Conservation (phyloP, 2,329 filamentous ascomycete species). For the Cryphonectria japonica region DNA sequence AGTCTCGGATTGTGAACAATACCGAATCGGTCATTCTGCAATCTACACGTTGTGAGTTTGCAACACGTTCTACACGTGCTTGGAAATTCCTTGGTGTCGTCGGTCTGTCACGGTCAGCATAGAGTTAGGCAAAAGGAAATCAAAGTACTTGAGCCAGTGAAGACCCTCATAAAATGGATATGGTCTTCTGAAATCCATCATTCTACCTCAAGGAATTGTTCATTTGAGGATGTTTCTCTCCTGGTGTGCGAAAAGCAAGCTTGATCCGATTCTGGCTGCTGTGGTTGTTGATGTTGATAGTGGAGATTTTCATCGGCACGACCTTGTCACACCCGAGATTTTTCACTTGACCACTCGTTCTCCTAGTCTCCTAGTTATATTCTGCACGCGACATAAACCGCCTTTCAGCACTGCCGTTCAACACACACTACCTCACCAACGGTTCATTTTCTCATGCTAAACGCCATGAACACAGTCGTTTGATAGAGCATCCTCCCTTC, state of each 20-base stretch:
- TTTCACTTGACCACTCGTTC: background rate
- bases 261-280: background rate
- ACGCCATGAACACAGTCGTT: background rate
- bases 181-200: background rate
- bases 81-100: background rate
- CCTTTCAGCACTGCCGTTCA: background rate
- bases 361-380: no score
- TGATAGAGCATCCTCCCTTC: background rate
- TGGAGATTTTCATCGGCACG: conserved; percentile 19
- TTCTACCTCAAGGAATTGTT: background rate
- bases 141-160: background rate
- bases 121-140: background rate
- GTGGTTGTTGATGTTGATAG: background rate
- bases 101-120: background rate
- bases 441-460: background rate
- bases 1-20: background rate
- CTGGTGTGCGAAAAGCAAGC: no score
- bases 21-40: background rate
- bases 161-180: background rate
- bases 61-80: background rate
- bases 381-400: background rate
- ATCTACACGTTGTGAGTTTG: background rate
- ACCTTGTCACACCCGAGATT: conserved; percentile 17
- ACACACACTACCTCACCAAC: background rate
- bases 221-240: background rate